Percentiles rank a stretch among this genome's conserved stretches.
Conservation (phyloP, 2,329 filamentous ascomycete genomes). For the Trichoderma breve region DNA sequence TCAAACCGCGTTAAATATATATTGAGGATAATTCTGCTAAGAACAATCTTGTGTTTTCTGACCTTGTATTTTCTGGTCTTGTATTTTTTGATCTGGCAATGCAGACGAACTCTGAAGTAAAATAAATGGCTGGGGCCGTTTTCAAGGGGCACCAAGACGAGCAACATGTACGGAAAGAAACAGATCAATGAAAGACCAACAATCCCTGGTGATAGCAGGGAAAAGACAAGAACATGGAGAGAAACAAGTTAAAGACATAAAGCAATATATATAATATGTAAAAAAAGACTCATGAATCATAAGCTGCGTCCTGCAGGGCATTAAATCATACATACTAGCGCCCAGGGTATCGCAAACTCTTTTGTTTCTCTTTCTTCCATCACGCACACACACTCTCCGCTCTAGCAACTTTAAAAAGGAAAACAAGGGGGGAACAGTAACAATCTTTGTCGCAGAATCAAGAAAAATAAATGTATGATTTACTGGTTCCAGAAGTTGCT, state of each 20-base stretch:
- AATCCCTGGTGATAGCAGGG: neutral
- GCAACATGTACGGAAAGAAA: neutral
- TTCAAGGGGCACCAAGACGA: neutral
- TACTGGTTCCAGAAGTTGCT: constrained; percentile 45
- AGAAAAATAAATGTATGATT: neutral
- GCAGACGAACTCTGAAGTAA: neutral
- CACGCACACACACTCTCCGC: neutral
- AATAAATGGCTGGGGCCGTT: neutral
- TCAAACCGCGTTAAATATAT: neutral
- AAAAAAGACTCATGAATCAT: constrained; percentile 34
- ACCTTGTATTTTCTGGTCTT: too few species aligned
- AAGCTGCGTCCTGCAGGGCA: constrained; percentile 31
- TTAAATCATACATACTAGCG: constrained; percentile 21
- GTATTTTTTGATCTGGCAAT: neutral
- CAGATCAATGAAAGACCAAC: neutral
- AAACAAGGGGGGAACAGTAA: neutral
- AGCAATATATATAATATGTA: constrained; percentile 14
- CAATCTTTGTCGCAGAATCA: neutral
- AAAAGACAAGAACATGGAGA: neutral
- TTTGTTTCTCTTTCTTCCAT: neutral
- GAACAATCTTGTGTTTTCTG: neutral
- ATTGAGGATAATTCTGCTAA: neutral
- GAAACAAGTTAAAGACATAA: constrained; percentile 11
- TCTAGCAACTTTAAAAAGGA: neutral
- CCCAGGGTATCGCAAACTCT: constrained; percentile 18